Conservation (phyloP, 768 basidiomycete genomes). For the Gloeophyllum trabeum region DNA sequence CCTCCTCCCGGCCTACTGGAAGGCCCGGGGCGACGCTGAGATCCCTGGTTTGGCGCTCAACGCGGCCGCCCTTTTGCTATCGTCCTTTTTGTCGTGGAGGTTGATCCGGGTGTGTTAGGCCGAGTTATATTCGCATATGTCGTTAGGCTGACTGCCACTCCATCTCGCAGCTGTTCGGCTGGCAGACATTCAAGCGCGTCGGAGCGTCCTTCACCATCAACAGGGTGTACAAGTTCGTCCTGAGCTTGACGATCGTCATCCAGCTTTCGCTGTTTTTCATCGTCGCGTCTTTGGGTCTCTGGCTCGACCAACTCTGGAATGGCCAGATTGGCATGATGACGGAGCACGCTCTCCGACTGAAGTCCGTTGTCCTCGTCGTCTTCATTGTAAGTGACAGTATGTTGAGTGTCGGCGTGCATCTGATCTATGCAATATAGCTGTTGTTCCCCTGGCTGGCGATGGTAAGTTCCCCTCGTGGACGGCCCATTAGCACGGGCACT, state of each 20-base stretch:
- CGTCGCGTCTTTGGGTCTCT: constrained; percentile 53
- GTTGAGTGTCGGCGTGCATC: neutral
- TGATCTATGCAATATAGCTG: constrained; percentile 30
- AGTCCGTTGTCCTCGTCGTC: constrained; percentile 41
- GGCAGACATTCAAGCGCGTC: constrained; percentile 84
- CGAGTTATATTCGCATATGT: too few relatives aligned
- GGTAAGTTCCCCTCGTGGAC: constrained; percentile 21
- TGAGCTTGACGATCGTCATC: constrained; percentile 58
- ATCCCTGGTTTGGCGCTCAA: constrained; percentile 55
- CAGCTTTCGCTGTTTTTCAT: constrained; percentile 78
- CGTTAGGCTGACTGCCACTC: too few relatives aligned
- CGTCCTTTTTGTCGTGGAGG: constrained; percentile 58
- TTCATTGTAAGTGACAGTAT: constrained; percentile 49
- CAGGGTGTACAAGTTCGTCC: constrained; percentile 61
- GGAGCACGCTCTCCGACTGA: constrained; percentile 34
- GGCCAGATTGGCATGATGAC: constrained; percentile 49
- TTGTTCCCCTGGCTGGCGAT: constrained; percentile 60
- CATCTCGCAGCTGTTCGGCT: constrained; percentile 52
- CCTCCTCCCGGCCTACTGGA: constrained; percentile 59
- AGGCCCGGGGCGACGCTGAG: constrained; percentile 45
- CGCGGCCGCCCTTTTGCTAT: constrained; percentile 43
- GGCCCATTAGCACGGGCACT: too few relatives aligned
- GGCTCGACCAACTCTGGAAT: constrained; percentile 69
- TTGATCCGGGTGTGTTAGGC: constrained; percentile 56
- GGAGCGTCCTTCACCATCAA: constrained; percentile 68